Conservation (phyloP, 768 basidiomycete species). For the Tylopilus vinaceipallidus region DNA sequence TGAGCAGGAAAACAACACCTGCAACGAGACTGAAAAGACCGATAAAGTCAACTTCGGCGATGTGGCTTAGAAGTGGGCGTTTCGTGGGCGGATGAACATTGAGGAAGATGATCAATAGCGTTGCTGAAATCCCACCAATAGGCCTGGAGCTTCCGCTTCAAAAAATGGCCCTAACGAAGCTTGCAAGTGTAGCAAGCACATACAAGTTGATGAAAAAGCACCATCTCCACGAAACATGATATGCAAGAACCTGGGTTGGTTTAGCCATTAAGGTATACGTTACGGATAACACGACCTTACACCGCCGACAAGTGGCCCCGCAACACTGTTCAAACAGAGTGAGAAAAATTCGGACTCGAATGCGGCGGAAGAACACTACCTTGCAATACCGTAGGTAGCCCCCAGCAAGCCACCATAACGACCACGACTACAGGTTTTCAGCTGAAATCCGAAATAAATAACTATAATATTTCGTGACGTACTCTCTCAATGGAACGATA, state of each 20-base stretch:
- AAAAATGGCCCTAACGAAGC: no score
- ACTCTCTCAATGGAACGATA: slow-evolving; percentile 80
- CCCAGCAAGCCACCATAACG: slow-evolving; percentile 74
- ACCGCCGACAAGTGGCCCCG: slow-evolving; percentile 82
- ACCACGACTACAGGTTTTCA: slow-evolving; percentile 51
- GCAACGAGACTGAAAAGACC: slow-evolving; percentile 60
- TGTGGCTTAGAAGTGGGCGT: slow-evolving; percentile 54
- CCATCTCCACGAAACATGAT: slow-evolving; percentile 31
- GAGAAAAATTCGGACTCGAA: background rate
- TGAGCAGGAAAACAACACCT: slow-evolving; percentile 63
- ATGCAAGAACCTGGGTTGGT: slow-evolving; percentile 53
- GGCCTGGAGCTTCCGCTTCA: slow-evolving; percentile 44
- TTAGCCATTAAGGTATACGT: background rate
- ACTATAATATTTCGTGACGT: slow-evolving; percentile 19
- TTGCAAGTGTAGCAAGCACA: slow-evolving; percentile 16
- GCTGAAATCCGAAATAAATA: background rate
- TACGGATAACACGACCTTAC: slow-evolving; percentile 40
- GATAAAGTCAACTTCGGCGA: slow-evolving; percentile 64
- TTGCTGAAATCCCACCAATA: slow-evolving; percentile 61
- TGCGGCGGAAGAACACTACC: slow-evolving; percentile 24
- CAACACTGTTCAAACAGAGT: slow-evolving; percentile 39
- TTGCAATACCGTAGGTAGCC: slow-evolving; percentile 77
- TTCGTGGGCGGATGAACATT: slow-evolving; percentile 71
- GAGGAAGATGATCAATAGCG: slow-evolving; percentile 66
- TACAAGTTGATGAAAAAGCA: slow-evolving; percentile 56